Base-by-base conservation (phyloP, 2,329 filamentous ascomycete species). In the Hypoxylon sp. region DNA sequence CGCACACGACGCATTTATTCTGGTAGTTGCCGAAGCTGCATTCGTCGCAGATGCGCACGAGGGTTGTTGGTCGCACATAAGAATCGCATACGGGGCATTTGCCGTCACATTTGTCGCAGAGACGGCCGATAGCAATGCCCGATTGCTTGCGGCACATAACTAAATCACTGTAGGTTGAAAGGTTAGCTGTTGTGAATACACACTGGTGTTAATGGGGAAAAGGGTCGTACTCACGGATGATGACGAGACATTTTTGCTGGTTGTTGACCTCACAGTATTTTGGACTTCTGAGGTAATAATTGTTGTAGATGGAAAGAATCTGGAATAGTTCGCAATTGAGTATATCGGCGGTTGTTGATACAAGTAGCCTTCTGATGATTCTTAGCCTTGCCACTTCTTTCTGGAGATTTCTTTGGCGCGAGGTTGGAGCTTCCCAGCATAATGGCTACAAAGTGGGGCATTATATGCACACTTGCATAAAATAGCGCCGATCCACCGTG, bases 1-100 rank as follows among this genome's bases (percentile, higher is more conserved):
- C 96, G 82, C 96, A 99, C 47, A 99, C 96, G 74, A 99, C 94
- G 80, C 96, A 99, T 83, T 99, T 99, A 86, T 99, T 99, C 84
- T 98, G 96, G 86, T 98, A 99, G 87, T 99, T 99, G 79, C 96
- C 96, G 81, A 99, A 99, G 80, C 93, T 94, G 87, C 96, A 99
- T 84, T 99, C 96, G 85, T 99, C 96, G 86, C 96, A 99, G 84
- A 99, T 98, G 78, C 95, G 94, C 68, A 97, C 96, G 63, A 98
- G 91, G 8, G 96, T 98, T 29, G 96, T 99, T 11, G 96, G 96
- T 14, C 96, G 94, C 71, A 99, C 96, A 88, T 99, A 99, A 69
- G 93, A 97, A 81, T 99, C 96, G 89, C 96, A 99, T 69, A 99
- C 94, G 73, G 96, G 96, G 78, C 96, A 99, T 86, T 99, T 99